Evolutionary conservation across 768 basidiomycete species (phyloP).

Genomic region (Lactarius hatsudake): DNA sequence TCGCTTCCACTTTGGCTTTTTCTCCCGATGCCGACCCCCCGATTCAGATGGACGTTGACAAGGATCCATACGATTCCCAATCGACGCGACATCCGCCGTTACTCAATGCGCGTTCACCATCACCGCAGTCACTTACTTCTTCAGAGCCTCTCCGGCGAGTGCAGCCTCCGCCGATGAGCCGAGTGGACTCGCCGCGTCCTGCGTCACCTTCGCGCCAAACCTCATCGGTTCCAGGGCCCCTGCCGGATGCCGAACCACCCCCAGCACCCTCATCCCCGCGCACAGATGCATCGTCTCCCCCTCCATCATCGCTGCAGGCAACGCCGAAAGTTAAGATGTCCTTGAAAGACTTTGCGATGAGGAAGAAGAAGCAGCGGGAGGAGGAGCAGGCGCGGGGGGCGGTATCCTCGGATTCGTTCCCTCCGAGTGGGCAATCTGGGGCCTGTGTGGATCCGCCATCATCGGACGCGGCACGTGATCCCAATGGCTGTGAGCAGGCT

Average conservation of each 20-base stretch:
- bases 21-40: slow-evolving; percentile 8
- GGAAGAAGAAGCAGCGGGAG: slow-evolving; percentile 29
- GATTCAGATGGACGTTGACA: slow-evolving; percentile 22
- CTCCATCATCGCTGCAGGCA: neutral
- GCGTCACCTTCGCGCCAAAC: neutral
- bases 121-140: slow-evolving; percentile 8
- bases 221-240: neutral
- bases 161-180: neutral
- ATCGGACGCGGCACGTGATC: neutral
- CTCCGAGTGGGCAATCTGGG: neutral
- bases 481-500: neutral
- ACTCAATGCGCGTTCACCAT: slow-evolving; percentile 4
- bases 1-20: slow-evolving; percentile 1
- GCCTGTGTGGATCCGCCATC: neutral
- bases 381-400: slow-evolving; percentile 16
- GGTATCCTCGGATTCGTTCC: neutral
- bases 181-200: neutral
- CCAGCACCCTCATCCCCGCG: neutral
- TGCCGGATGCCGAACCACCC: slow-evolving; percentile 6
- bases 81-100: neutral
- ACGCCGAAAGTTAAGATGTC: slow-evolving; percentile 29
- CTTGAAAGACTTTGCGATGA: slow-evolving; percentile 28
- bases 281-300: neutral
- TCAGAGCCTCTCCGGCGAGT: slow-evolving; percentile 16
- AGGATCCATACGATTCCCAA: neutral